phyloP scores from a whole-genome alignment of 2,329 filamentous ascomycete genomes.

The Zymoseptoria passerinii region DNA sequence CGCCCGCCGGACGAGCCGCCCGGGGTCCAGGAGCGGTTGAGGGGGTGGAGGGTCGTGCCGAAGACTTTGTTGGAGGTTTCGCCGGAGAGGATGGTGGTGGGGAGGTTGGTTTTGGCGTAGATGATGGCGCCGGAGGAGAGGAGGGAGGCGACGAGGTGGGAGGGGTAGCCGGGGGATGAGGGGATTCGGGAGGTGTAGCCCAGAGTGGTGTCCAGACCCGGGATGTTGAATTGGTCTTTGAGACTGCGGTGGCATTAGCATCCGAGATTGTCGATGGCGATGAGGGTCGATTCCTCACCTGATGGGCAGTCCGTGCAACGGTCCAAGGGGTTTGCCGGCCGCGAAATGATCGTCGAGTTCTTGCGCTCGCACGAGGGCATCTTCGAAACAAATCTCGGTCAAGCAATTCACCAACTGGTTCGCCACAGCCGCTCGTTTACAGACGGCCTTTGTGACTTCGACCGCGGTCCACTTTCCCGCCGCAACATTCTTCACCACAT shows the following conservation, averaged over 20 bases:
- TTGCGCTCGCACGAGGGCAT: constrained; percentile 19
- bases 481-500: constrained; percentile 11
- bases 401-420: constrained; percentile 41
- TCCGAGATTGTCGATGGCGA: constrained; percentile 51
- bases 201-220: constrained; percentile 10
- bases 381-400: constrained; percentile 41
- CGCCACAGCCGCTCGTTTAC: constrained; percentile 41
- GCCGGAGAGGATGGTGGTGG: constrained; percentile 38
- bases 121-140: background rate
- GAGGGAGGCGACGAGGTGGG: constrained; percentile 25
- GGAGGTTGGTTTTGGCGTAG: constrained; percentile 46
- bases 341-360: constrained; percentile 18
- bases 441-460: constrained; percentile 33
- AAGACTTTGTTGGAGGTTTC: constrained; percentile 32
- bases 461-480: constrained; percentile 6
- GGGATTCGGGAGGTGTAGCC: constrained; percentile 28
- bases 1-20: constrained; percentile 57
- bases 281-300: constrained; percentile 49
- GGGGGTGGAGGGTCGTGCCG: background rate
- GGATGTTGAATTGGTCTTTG: constrained; percentile 23
- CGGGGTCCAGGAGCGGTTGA: background rate
- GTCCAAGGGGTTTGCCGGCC: constrained; percentile 14
- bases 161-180: constrained; percentile 39
- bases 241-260: constrained; percentile 20
- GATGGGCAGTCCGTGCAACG: constrained; percentile 46